Conservation (phyloP, 73 alveolate genomes). For the Durusdinium trenchii region DNA sequence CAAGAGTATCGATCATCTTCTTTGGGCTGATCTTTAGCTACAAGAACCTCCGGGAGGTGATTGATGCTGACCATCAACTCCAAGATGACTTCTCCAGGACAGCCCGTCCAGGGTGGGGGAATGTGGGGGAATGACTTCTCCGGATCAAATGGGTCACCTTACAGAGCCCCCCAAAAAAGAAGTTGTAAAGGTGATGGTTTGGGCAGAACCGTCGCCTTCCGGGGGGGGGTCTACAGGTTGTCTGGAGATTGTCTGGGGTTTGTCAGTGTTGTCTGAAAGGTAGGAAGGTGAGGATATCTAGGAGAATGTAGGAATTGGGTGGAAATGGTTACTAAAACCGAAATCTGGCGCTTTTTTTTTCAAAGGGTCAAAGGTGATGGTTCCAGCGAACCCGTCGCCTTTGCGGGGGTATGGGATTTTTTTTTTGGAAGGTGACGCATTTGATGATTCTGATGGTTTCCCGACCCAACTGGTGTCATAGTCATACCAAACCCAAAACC, state of each 20-base stretch:
- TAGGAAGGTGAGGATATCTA: no score
- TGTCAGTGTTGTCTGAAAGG: background rate
- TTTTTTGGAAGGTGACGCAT: background rate
- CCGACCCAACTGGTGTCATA: background rate
- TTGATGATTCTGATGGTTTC: background rate
- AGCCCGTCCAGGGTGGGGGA: no score
- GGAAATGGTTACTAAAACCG: background rate
- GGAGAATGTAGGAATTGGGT: background rate
- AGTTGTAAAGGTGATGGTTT: background rate
- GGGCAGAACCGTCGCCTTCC: background rate
- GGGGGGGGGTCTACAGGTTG: background rate
- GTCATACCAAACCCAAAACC: background rate
- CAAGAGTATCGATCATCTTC: no score
- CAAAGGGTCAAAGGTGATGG: constrained; percentile 1
- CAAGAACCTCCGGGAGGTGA: no score
- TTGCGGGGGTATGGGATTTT: background rate
- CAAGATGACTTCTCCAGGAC: no score
- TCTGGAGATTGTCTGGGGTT: background rate
- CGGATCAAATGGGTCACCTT: background rate
- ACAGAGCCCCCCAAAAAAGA: background rate
- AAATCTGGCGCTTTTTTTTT: background rate
- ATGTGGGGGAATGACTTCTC: no score
- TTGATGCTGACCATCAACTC: no score
- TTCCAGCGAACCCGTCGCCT: constrained; percentile 21
- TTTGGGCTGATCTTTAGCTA: no score